Base-by-base conservation (phyloP, 2,329 filamentous ascomycete species). In the Fusarium udum region DNA sequence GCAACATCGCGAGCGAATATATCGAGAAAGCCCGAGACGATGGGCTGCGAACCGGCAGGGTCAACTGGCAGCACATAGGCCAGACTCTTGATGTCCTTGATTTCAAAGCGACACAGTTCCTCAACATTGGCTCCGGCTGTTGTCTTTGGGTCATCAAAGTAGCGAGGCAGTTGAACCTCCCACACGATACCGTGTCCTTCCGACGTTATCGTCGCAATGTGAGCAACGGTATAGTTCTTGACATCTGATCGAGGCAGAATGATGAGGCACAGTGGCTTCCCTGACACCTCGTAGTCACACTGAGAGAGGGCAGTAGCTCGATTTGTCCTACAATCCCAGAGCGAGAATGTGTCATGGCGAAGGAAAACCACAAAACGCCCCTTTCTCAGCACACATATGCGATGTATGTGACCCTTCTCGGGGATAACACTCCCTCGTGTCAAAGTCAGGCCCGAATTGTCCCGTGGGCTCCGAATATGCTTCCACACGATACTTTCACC, bases 401-500 rank as follows among this genome's bases (percentile, higher is more conserved):
- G 90, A 80, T 94, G 92, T 53, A 97, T 95, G 74, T 93, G 91
- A 36, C 91, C 90, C 28, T 86, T 85, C 42, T 91, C 89, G 7
- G 88, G 87, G 52, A 97, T 90, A 7, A 89, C 86, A 73, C 92
- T 94, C 77, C 93, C 90, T 11, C 91, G 89, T 45, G 88, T 83
- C 15, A 96, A 84, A 16, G 85, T 75, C 20, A 78, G 65, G 18
- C 69, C 87, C 55, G 87, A 52, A 79, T 82, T 57, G 85, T 83
- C 64, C 34, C 56, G 62, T 49, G 69, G 61, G 45, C 84, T 84
- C 32, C 85, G 81, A 61, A 86, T 83, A 79, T 97, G 93, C 69
- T 89, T 90, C 95, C 95, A 98, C 7, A 98, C 88, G 73, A 95
- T 91, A 64, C 91, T 92, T 80, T 97, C 93, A 67, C 94, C 93